Evolutionary conservation across 2,329 filamentous ascomycete species (phyloP), one percentile per base, ranked within the genome.

Genomic region (Karstenula rhodostoma): DNA sequence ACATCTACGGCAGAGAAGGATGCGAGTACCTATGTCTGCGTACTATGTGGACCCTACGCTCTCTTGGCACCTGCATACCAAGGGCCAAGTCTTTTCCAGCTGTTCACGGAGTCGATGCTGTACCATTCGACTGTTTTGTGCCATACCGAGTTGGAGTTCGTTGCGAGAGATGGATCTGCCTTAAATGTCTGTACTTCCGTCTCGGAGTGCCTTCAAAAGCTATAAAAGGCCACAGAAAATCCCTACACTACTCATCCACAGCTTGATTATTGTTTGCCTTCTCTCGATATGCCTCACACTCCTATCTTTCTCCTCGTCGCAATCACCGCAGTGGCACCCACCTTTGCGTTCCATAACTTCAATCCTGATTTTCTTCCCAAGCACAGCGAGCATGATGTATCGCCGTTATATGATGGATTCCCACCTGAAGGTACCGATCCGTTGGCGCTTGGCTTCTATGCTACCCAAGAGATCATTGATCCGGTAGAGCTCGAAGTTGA

Each of bases 381-480:
- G 6, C 15, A 19, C 4, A 53, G 22, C 37, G 35, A 52, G 33
- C 33, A 4, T 17, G 33, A 35, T n/a, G 33, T 42, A 10, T 13
- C 33, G 6, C 49, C 49, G 33, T 23, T 44, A 8, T 32, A 47
- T 27, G 17, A 56, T 57, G 57, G 57, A 25, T 19, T 42, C 13
- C 57, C 50, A 17, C 57, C 57, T 23, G 50, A 55, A 40, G 59
- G 59, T 2, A 50, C 46, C 25, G 10, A 23, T 29, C 56, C 50
- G 22, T 44, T 61, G 17, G 55, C 46, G n/a, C 37, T 42, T 19
- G 59, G 59, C 25, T 55, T 61, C 44, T 61, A 61, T 19, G 13
- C 37, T 4, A 61, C 56, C 4, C 49, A 56, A n/a, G 59, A 58
- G 40, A 33, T 47, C 42, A 48, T 27, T 2, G 25, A 55, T 12